These are phyloP conservation scores for Magnusiomyces fungicola DNA, from an alignment of 1,139 yeast species.

Conservation along the genomic window DNA sequence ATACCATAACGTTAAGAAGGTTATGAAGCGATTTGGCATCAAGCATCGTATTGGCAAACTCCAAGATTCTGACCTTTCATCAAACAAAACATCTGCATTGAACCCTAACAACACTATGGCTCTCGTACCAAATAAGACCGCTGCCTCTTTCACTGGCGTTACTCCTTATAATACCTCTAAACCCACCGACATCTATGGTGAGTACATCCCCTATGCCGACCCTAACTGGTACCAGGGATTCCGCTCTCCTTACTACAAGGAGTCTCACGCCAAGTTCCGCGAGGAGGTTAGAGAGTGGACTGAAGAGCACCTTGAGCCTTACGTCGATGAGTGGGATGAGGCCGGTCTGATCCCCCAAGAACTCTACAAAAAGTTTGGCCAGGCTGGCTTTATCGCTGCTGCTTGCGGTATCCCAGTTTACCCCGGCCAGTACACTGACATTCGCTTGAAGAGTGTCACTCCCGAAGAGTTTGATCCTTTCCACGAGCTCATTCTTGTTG, in stretches of 20 bases:
- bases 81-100: background rate
- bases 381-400: conserved; percentile 31
- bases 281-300: conserved; percentile 36
- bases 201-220: conserved; percentile 38
- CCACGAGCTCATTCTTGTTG: conserved; percentile 34
- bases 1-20: conserved; percentile 37
- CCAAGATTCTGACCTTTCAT: conserved; percentile 6
- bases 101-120: conserved; percentile 18
- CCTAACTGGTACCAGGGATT: conserved; percentile 40
- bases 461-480: conserved; percentile 35
- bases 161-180: conserved; percentile 11
- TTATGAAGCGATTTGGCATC: conserved; percentile 35
- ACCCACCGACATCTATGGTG: conserved; percentile 31
- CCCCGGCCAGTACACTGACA: conserved; percentile 32
- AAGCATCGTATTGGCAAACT: conserved; percentile 35
- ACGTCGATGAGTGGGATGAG: conserved; percentile 39
- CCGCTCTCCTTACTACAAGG: conserved; percentile 36
- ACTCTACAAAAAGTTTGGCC: conserved; percentile 30
- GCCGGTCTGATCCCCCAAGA: conserved; percentile 32
- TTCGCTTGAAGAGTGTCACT: conserved; percentile 31
- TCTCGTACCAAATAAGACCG: conserved; percentile 17
- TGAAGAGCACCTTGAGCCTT: conserved; percentile 34
- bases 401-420: conserved; percentile 30
- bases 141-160: conserved; percentile 7
- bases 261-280: conserved; percentile 35